These are phyloP conservation scores for Smallanthus sonchifolius DNA, from an alignment of 129 eudicot species.

Conservation along the genomic window DNA sequence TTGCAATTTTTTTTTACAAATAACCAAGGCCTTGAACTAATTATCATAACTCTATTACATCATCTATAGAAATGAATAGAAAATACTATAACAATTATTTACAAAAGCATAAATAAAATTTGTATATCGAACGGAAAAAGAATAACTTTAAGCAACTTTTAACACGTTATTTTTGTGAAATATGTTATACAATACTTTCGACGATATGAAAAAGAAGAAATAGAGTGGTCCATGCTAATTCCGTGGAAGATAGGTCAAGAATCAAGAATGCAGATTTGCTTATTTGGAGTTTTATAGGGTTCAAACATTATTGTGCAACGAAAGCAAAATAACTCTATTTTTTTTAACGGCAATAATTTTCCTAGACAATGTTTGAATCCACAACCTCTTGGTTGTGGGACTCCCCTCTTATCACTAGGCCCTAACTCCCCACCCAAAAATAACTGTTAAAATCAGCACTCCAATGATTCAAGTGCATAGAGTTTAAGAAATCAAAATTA, in stretches of 20 bases:
- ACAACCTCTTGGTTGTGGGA: too few relatives aligned
- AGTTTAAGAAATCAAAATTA: too few relatives aligned
- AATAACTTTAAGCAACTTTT: not conserved
- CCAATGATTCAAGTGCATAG: too few relatives aligned
- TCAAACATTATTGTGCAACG: too few relatives aligned
- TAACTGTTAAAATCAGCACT: too few relatives aligned
- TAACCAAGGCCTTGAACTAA: not conserved
- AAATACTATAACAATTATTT: not conserved
- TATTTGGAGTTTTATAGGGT: not conserved
- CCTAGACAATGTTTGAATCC: too few relatives aligned
- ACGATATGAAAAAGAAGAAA: not conserved
- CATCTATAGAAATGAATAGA: not conserved
- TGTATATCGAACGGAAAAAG: not conserved
- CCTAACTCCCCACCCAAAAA: too few relatives aligned
- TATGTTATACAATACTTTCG: not conserved
- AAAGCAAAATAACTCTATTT: too few relatives aligned
- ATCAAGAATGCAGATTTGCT: not conserved
- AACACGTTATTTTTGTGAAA: not conserved
- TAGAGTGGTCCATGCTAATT: not conserved
- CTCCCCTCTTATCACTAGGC: too few relatives aligned
- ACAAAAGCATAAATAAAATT: not conserved
- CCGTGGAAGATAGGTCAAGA: not conserved
- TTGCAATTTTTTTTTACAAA: not conserved
- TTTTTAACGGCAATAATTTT: too few relatives aligned
- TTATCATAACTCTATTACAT: not conserved